Base-by-base conservation (phyloP, 345 rosid species). In the Populus davidiana region DNA sequence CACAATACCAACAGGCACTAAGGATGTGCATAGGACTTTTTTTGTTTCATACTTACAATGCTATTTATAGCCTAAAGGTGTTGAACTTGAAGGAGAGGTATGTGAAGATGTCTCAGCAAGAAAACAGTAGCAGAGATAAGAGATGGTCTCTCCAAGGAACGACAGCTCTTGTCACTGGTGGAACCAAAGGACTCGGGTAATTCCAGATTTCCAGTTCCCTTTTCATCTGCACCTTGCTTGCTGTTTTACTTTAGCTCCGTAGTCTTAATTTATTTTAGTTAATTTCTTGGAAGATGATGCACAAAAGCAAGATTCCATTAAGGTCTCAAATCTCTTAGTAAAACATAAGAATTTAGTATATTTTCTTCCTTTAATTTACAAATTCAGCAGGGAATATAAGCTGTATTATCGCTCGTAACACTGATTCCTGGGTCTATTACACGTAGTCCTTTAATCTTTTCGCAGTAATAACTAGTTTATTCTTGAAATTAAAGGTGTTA, bases 141-240 rank as follows among this genome's bases (percentile, higher is more conserved):
- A 66, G 69, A 66, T 66, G 69, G 69, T 23, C 17, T 27, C 69
- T 66, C 10, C 69, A 33, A 36, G 69, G 69, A 33, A 33, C 33
- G 69, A 33, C 69, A 27, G 69, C 69, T 23, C 69, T 66, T 0
- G 69, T 66, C 69, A 66, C 69, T 17, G 69, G 69, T 17, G 69
- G 69, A 66, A 66, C 69, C 39, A 66, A 66, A 31, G 69, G 69
- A 33, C 35, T 66, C 4, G 69, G 69, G 69, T 66, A 66, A 5
- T 27, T 31, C 39, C 20, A 29, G n/a, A 18, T 31, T 21, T 21
- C 2, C 61, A 54, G 21, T 21, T 21, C 61, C 61, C 17, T 16
- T 33, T 18, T 17, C 9, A 3, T 11, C 36, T 35, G 4, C 0
- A 6, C 38, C 0, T 35, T 31, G 43, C 38, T 16, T 66, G 9